Percentiles rank a stretch among this genome's conserved stretches.
phyloP scores from a whole-genome alignment of 805 yeast genomes.

The Metschnikowia kofuensis region DNA sequence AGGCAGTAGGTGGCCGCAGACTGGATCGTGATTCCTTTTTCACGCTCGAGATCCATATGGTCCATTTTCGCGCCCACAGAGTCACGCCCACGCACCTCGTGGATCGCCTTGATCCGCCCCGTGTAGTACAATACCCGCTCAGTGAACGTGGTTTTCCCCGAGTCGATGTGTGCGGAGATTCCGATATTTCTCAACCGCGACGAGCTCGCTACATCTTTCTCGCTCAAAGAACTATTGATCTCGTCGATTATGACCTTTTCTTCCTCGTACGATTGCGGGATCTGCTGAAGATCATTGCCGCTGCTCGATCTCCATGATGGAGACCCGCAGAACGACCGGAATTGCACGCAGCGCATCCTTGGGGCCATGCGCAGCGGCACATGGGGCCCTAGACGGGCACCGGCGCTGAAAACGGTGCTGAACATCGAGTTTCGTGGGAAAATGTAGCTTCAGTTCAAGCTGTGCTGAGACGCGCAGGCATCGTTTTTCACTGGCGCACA shows the following conservation, averaged over 20 bases:
- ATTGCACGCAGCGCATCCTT: too few species aligned
- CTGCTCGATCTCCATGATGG: too few species aligned
- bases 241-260: slow-evolving; percentile 68
- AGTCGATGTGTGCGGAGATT: slow-evolving; percentile 96
- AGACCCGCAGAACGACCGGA: background rate
- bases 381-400: too few species aligned
- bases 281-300: slow-evolving; percentile 8
- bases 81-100: slow-evolving; percentile 95
- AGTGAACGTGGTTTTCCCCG: slow-evolving; percentile 97
- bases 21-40: slow-evolving; percentile 97
- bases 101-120: slow-evolving; percentile 94
- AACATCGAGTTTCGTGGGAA: too few species aligned
- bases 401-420: too few species aligned
- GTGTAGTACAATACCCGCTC: slow-evolving; percentile 96
- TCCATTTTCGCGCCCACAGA: slow-evolving; percentile 99
- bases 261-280: slow-evolving; percentile 59
- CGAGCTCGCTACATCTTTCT: slow-evolving; percentile 50
- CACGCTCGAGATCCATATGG: slow-evolving; percentile 97
- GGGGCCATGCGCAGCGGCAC: too few species aligned
- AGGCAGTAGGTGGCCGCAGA: slow-evolving; percentile 98
- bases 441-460: too few species aligned
- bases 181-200: slow-evolving; percentile 85
- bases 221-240: slow-evolving; percentile 47
- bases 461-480: too few species aligned
- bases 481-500: too few species aligned